Evolutionary conservation across 345 rosid genomes (phyloP).

Genomic region (Aquilaria malaccensis): DNA sequence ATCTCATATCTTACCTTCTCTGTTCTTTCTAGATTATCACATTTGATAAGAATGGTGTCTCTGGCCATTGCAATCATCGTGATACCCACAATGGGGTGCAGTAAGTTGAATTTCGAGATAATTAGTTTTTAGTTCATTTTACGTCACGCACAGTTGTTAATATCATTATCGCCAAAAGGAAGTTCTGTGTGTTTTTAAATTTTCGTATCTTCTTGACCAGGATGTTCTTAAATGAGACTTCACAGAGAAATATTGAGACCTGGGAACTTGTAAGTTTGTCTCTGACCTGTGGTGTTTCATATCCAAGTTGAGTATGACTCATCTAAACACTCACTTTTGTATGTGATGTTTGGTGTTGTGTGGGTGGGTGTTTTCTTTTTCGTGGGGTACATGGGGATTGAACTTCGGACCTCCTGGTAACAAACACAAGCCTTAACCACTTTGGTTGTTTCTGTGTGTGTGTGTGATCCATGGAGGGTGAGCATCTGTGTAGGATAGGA

Average conservation of each 20-base stretch:
- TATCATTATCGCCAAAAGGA: background rate
- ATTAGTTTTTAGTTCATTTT: background rate
- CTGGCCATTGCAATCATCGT: conserved; percentile 79
- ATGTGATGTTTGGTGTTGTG: too few species aligned
- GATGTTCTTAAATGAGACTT: conserved; percentile 32
- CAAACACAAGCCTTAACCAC: too few species aligned
- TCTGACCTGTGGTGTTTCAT: background rate
- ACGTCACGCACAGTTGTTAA: background rate
- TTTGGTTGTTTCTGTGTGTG: too few species aligned
- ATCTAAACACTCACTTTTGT: too few species aligned
- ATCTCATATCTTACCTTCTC: conserved; percentile 3
- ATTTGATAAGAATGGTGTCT: conserved; percentile 71
- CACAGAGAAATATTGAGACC: conserved; percentile 47
- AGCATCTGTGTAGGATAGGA: too few species aligned
- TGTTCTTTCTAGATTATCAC: conserved; percentile 50
- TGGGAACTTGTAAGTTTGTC: conserved; percentile 42
- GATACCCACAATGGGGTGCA: conserved; percentile 63
- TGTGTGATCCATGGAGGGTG: too few species aligned
- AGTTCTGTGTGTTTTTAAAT: background rate
- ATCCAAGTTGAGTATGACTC: too few species aligned
- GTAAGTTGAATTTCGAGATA: conserved; percentile 28
- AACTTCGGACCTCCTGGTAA: too few species aligned
- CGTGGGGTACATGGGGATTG: too few species aligned
- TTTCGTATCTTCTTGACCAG: conserved; percentile 26
- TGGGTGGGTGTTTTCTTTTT: too few species aligned